A percentile compares a stretch with the other conserved stretches of the same genome.
Evolutionary conservation across 139 green algal genomes (phyloP).

Genomic region (Micractinium conductrix): DNA sequence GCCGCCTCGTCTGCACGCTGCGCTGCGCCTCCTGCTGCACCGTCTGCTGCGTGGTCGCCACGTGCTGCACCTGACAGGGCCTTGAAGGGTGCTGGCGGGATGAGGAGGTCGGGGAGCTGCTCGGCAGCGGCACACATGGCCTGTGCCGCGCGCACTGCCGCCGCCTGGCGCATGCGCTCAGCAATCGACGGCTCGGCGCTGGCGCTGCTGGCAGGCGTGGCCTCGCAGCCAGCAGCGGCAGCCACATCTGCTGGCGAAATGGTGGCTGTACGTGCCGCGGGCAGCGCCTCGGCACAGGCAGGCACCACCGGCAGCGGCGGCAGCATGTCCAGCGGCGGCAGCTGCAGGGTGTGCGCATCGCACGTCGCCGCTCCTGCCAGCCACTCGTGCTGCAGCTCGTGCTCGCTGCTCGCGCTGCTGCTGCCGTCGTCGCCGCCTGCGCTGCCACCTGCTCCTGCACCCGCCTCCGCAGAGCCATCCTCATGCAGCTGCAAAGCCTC

Average conservation of each 20-base stretch:
- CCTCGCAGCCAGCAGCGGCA: neutral
- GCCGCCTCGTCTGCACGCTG: neutral
- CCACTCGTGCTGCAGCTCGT: neutral
- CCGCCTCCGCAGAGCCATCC: neutral
- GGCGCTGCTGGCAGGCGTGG: neutral
- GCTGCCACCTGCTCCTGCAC: neutral
- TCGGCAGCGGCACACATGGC: constrained; percentile 5
- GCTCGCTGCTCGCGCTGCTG: neutral
- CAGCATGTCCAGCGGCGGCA: neutral
- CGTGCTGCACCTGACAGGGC: neutral
- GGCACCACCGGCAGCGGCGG: constrained; percentile 9
- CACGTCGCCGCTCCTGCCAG: neutral
- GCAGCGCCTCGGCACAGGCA: neutral
- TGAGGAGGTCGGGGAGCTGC: constrained; percentile 42
- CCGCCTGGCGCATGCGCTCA: constrained; percentile 16
- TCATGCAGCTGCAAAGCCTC: too few species aligned
- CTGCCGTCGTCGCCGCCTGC: neutral
- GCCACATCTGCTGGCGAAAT: neutral
- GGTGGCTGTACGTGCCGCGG: neutral
- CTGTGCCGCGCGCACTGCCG: neutral
- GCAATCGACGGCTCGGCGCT: neutral
- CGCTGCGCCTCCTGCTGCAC: neutral
- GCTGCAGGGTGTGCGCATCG: neutral
- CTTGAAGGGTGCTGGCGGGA: neutral
- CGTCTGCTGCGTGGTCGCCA: neutral